Evolutionary conservation across 305 asterid species (phyloP).

Genomic region (Withania somnifera): DNA sequence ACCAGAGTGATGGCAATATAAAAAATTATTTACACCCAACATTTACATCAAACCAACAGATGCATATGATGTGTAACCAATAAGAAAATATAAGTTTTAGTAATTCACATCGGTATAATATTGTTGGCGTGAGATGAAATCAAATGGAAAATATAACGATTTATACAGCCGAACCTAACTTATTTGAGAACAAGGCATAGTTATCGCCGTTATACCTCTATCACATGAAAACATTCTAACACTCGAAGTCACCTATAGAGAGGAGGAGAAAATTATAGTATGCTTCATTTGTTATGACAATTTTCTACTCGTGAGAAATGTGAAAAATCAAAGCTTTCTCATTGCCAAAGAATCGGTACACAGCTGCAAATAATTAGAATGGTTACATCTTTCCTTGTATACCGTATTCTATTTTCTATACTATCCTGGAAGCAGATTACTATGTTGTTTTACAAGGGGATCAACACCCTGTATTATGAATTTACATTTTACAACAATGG

Average conservation of each 20-base stretch:
- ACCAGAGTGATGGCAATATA: too few species aligned
- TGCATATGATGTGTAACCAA: too few species aligned
- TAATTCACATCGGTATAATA: too few species aligned
- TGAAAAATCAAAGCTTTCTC: slow-evolving; percentile 1
- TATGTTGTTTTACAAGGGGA: slow-evolving; percentile 3
- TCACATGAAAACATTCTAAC: not conserved
- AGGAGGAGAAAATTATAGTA: not conserved
- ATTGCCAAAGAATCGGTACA: not conserved
- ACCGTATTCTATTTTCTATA: not conserved
- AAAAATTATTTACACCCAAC: too few species aligned
- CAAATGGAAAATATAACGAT: too few species aligned
- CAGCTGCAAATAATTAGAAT: not conserved
- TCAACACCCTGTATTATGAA: slow-evolving; percentile 1
- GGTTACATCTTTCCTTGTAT: slow-evolving; percentile 7
- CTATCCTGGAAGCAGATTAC: slow-evolving; percentile 3
- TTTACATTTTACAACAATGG: slow-evolving; percentile 6
- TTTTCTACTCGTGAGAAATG: not conserved
- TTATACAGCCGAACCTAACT: too few species aligned
- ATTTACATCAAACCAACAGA: too few species aligned
- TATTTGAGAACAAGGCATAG: too few species aligned
- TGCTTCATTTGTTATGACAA: not conserved
- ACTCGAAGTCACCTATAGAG: not conserved
- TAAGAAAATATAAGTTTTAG: too few species aligned
- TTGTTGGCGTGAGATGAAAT: too few species aligned
- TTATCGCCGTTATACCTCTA: too few species aligned